Conservation (phyloP, 2,329 filamentous ascomycete genomes). For the Venturia pyrina region DNA sequence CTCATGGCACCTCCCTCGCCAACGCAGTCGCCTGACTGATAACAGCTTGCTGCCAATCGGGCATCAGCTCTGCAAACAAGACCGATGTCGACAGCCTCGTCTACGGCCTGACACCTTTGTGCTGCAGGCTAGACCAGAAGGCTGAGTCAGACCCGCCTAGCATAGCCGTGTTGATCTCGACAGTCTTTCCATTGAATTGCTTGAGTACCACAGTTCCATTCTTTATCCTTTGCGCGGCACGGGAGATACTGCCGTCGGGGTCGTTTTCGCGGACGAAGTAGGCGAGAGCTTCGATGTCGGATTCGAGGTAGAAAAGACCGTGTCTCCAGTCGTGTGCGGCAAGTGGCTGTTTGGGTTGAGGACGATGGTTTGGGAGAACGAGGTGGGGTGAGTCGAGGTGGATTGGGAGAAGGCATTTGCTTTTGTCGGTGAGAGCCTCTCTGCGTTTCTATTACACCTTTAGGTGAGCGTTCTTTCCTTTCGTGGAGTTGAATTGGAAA, state of each 20-base stretch:
- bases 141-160: neutral
- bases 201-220: neutral
- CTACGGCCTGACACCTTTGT: neutral
- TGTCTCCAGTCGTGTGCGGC: neutral
- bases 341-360: neutral
- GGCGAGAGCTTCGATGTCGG: neutral
- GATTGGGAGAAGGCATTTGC: neutral
- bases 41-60: neutral
- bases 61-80: neutral
- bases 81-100: neutral
- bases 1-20: neutral
- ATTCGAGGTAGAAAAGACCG: neutral
- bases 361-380: neutral
- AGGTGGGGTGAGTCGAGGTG: neutral
- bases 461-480: neutral
- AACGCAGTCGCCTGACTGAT: neutral
- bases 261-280: neutral
- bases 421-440: neutral
- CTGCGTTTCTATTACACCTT: neutral
- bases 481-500: neutral
- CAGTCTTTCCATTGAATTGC: neutral
- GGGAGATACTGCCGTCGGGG: neutral
- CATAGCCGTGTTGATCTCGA: neutral
- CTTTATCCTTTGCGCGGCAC: neutral
- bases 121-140: neutral